Base-by-base conservation (phyloP, 2,329 filamentous ascomycete genomes). In the Beauveria brongniartii region DNA sequence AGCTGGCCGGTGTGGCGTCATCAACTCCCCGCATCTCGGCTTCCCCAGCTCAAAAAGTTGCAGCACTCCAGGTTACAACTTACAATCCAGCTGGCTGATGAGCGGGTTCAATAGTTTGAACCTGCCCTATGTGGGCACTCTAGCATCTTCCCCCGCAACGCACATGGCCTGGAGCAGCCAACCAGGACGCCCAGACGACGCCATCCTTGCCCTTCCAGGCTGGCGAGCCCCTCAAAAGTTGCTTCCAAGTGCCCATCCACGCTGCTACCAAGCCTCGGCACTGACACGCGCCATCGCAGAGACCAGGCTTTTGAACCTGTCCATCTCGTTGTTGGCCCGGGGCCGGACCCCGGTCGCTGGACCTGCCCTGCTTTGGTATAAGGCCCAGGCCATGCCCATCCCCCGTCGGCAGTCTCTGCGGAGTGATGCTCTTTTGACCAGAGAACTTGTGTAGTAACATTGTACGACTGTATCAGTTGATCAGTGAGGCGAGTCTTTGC, bases 251-350 rank as follows among this genome's bases (percentile, higher is more conserved):
- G 34, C 5, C 44, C 55, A 58, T 50, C 41, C 22, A 16, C 30
- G 43, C 55, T 55, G 58, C n/a, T 30, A 34, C 48, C 57, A 60
- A 43, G 43, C 58, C 58, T 61, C 58, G 58, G 58, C 58, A 61
- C n/a, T 24, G 8, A 28, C 24, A 16, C 18, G 16, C 26, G 8
- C 30, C 41, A 43, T 54, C 50, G 28, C 20, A 41, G 48, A 26
- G 50, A 22, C 18, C n/a, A 34, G 20, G 20, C 50, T 54, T 47
- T 43, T 60, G 58, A 60, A 34, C 28, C 9, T 34, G 16, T 34
- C 51, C 10, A 24, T 55, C 26, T 14, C 22, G 20, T 44, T 20
- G 30, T 50, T 61, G 20, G 50, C 58, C 43, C 34, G 34, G 34
- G 30, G 34, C 12, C 34, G 34, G 20, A 52, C 50, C 58, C 51